Base-by-base conservation (phyloP, 768 basidiomycete genomes). In the Rhizopogon salebrosus region DNA sequence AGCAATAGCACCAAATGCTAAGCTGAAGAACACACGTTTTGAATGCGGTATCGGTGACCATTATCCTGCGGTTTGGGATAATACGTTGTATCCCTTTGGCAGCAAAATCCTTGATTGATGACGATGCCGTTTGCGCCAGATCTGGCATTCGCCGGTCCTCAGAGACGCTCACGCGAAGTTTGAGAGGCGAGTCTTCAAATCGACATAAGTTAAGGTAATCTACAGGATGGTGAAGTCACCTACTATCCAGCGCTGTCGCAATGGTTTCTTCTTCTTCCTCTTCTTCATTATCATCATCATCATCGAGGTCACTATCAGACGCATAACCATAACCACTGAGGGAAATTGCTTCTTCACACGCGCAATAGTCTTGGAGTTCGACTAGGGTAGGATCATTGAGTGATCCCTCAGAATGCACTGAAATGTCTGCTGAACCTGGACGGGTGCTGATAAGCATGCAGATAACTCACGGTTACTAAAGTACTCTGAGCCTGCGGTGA, bases 241-340 rank as follows among this genome's bases (percentile, higher is more conserved):
- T 27, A 39, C 38, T 26, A 9, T 41, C 27, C 14, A 34, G 36
- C n/a, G n/a, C n/a, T 4, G 14, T 35, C 18, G 23, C 20, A 4
- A 13, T 20, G 4, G 9, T n/a, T 6, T 40, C 51, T 4, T 52
- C 26, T 2, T 37, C 54, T 13, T 62, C 63, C 29, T 61, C n/a
- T n/a, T n/a, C n/a, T n/a, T n/a, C n/a, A n/a, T n/a, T n/a, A n/a
- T n/a, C n/a, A n/a, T n/a, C n/a, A n/a, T n/a, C n/a, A n/a, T n/a
- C 64, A 27, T 65, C 64, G 13, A 65, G 53, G 37, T 65, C 63
- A 29, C 64, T 65, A 48, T 65, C 64, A 13, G 59, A 59, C 8
- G 48, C 58, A 48, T 64, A 64, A 6, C 51, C 64, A 40, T 62
- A 60, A 6, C 57, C 59, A 10, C 43, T 52, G 27, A 57, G 50